Evolutionary conservation across 768 basidiomycete species (phyloP).

Genomic region (Lyophyllum semitale): DNA sequence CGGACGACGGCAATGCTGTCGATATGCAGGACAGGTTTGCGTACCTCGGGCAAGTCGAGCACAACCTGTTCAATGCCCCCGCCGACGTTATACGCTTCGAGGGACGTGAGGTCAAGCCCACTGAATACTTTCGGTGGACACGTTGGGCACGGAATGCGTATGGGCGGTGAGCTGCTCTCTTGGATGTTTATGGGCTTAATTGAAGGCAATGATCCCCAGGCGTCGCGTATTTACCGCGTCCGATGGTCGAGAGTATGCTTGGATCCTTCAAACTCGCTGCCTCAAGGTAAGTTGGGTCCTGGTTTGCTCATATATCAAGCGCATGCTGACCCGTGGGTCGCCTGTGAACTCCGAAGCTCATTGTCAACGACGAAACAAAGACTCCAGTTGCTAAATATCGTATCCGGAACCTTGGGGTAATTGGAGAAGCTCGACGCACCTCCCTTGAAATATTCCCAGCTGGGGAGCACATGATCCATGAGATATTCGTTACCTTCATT

Average conservation of each 20-base stretch:
- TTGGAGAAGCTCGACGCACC: slow-evolving; percentile 11
- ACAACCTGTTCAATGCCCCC: slow-evolving; percentile 18
- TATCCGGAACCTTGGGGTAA: slow-evolving; percentile 12
- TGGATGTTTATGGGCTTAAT: not conserved
- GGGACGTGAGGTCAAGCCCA: slow-evolving; percentile 24
- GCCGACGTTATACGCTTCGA: slow-evolving; percentile 29
- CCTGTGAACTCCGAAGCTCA: not conserved
- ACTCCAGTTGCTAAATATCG: slow-evolving; percentile 17
- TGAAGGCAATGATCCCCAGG: not conserved
- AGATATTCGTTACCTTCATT: slow-evolving; percentile 30
- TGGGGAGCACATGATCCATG: slow-evolving; percentile 26
- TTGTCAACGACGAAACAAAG: slow-evolving; percentile 4
- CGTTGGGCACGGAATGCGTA: slow-evolving; percentile 16
- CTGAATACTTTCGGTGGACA: slow-evolving; percentile 25
- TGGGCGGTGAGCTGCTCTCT: slow-evolving; percentile 14
- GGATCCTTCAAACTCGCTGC: slow-evolving; percentile 14
- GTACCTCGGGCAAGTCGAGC: slow-evolving; percentile 11
- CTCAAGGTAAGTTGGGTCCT: slow-evolving; percentile 8
- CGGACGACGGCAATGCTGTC: not conserved
- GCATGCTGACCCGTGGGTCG: not conserved
- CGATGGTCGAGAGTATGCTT: slow-evolving; percentile 23
- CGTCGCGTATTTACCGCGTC: slow-evolving; percentile 22
- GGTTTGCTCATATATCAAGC: not conserved
- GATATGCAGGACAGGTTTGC: slow-evolving; percentile 14
- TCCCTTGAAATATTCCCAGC: slow-evolving; percentile 18